These are phyloP conservation scores for Gonapodya prolifera DNA, from an alignment of 192 early-diverging fungal species.

Conservation along the genomic window DNA sequence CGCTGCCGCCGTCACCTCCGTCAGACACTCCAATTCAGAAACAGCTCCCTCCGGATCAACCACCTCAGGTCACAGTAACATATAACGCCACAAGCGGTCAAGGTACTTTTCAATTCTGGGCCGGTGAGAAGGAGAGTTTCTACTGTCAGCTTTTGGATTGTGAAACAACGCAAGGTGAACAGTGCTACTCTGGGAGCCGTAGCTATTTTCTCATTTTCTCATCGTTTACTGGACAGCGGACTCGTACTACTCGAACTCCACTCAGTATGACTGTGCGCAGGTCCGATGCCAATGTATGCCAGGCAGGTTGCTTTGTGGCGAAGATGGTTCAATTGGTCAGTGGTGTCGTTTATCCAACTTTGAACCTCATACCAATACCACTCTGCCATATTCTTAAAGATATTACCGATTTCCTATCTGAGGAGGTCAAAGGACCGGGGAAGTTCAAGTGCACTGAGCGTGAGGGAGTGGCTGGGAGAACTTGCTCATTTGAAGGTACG, in stretches of 20 bases:
- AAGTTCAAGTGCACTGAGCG: constrained; percentile 15
- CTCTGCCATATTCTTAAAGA: constrained; percentile 21
- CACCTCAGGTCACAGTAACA: constrained; percentile 64
- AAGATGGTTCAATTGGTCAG: constrained; percentile 50
- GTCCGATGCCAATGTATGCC: constrained; percentile 73
- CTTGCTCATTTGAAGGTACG: not conserved
- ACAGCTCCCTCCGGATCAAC: constrained; percentile 35
- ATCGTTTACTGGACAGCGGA: constrained; percentile 17
- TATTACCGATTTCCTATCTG: constrained; percentile 62
- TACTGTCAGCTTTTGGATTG: constrained; percentile 77
- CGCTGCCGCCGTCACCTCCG: not conserved
- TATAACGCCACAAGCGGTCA: constrained; percentile 40
- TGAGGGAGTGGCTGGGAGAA: not conserved
- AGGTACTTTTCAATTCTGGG: constrained; percentile 80
- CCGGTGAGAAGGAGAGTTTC: constrained; percentile 74
- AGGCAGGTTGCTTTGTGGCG: constrained; percentile 70
- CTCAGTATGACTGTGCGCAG: constrained; percentile 51
- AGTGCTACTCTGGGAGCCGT: not conserved
- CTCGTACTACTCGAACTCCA: constrained; percentile 34
- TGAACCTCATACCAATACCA: too few species aligned
- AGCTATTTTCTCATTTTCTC: not conserved
- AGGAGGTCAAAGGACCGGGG: constrained; percentile 61
- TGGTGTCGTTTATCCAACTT: too few species aligned
- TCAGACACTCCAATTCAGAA: constrained; percentile 20
- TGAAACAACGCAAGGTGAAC: constrained; percentile 40